Evolutionary conservation across 192 early-diverging fungal species (phyloP).

Genomic region (Borealophlyctis nickersoniae): DNA sequence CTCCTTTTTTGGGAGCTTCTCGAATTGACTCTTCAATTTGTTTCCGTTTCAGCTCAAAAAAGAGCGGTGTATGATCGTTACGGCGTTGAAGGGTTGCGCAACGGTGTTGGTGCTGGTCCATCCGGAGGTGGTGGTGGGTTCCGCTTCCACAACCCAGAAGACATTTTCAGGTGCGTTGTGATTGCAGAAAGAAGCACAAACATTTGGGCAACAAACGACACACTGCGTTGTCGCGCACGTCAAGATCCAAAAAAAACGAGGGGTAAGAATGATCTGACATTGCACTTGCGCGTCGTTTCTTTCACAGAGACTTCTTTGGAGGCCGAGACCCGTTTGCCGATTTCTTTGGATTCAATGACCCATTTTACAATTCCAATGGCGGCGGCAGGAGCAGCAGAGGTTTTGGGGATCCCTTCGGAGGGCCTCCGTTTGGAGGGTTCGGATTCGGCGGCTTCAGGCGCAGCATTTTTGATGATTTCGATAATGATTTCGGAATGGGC

Average conservation of each 20-base stretch:
- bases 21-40: too few species aligned
- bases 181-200: neutral
- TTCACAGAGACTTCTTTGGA: conserved; percentile 1
- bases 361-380: neutral
- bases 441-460: neutral
- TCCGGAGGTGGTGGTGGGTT: neutral
- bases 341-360: neutral
- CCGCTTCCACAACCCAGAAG: conserved; percentile 1
- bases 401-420: neutral
- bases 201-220: too few species aligned
- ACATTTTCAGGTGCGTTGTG: conserved; percentile 2
- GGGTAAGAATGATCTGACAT: neutral
- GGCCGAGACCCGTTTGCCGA: neutral
- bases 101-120: neutral
- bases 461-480: too few species aligned
- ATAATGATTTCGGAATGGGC: neutral
- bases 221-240: too few species aligned
- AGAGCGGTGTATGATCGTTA: neutral
- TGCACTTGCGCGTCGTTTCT: neutral
- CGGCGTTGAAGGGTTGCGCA: neutral
- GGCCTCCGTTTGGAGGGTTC: neutral
- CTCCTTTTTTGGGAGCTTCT: neutral
- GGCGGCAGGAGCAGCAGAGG: neutral
- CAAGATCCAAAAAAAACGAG: neutral
- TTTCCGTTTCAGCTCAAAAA: conserved; percentile 2